A percentile compares a stretch with the other conserved stretches of the same genome.
Evolutionary conservation across 495 filamentous ascomycete species (phyloP).

Genomic region (Podospora fimiseda): DNA sequence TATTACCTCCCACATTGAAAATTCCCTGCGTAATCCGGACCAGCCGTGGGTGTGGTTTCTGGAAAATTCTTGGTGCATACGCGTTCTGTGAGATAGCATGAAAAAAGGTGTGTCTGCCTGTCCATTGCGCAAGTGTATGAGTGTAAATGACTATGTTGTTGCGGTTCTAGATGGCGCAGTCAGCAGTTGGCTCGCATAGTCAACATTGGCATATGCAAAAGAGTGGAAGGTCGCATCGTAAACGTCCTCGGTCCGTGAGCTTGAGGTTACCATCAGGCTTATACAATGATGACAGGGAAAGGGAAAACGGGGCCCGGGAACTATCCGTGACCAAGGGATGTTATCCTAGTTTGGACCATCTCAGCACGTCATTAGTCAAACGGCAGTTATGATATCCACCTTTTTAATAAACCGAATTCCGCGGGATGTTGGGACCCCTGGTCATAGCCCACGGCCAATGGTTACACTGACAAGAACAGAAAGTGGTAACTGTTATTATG

Average conservation of each 20-base stretch:
- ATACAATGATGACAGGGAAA: background rate
- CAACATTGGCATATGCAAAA: background rate
- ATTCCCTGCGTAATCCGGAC: too few relatives aligned
- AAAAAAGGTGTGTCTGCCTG: too few relatives aligned
- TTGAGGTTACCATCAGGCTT: conserved; percentile 2
- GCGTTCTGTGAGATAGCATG: too few relatives aligned
- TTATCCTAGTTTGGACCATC: background rate
- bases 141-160: too few relatives aligned
- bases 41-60: too few relatives aligned
- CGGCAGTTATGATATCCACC: background rate
- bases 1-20: background rate
- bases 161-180: background rate
- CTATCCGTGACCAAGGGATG: background rate
- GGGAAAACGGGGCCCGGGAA: background rate
- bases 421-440: background rate
- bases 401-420: background rate
- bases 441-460: conserved; percentile 1
- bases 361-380: background rate
- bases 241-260: conserved; percentile 4
- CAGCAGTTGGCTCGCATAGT: background rate
- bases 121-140: too few relatives aligned
- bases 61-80: too few relatives aligned
- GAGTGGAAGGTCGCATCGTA: conserved; percentile 2
- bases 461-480: conserved; percentile 14
- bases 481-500: conserved; percentile 8